Evolutionary conservation across 805 yeast genomes (phyloP), one percentile per base, ranked within the genome.

Genomic region (Ogataea methylovora): DNA sequence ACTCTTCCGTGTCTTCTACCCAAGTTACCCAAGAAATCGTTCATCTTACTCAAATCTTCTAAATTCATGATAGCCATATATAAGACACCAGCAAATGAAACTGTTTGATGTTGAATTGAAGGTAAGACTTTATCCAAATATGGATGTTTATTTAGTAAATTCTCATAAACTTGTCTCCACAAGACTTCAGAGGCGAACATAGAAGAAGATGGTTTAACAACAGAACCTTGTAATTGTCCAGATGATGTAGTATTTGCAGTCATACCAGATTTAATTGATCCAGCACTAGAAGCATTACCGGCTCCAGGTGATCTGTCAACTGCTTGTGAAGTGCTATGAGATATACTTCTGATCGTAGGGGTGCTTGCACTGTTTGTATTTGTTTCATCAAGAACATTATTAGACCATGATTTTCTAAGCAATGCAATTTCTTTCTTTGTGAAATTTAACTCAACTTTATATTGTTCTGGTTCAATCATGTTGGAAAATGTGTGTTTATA

Each of bases 1-100:
- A 81, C 71, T 42, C 88, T 60, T 8, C 79, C 58, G 50, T 82
- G 88, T 33, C 81, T 65, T 46, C 79, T 78, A 1, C 85, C 88
- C 43, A 82, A 56, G 29, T 69, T 66, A 25, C 58, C 56, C 30
- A 82, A 54, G 43, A 74, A 76, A 17, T 63, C 74, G 43, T 77
- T 76, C 32, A 81, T 52, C 2, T 51, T 51, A 13, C 61, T 45
- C 34, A 81, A 59, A 39, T 73, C 61, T 37, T 79, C 84, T 31
- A 82, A 60, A 48, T 72, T 75, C 21, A 65, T 53, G 30, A 82
- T 67, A 3, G 84, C 78, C 35, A 73, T 65, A 16, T 79, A 67
- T 48, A 82, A 50, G 12, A 81, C 79, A 2, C 84, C 83, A 1
- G 85, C 81, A 57, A 82, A 76, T 6, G 83, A 67, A 9, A 71